Percentiles rank a stretch among this genome's conserved stretches.
phyloP scores from a whole-genome alignment of 345 rosid genomes.

The Syzygium jambos region DNA sequence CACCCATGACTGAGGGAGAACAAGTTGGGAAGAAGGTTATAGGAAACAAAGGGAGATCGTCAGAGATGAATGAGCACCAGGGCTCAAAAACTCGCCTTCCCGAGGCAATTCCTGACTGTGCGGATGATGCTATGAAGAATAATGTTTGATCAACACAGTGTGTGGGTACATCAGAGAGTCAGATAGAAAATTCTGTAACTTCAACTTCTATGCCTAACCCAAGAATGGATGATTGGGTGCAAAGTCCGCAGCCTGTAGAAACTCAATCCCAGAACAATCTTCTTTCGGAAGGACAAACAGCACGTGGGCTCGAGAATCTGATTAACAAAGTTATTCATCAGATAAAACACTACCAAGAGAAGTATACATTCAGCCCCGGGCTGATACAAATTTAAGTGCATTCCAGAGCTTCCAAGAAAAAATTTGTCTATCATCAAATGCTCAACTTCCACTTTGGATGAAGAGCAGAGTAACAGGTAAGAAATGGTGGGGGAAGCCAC shows the following conservation, averaged over 20 bases:
- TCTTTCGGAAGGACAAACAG: background rate
- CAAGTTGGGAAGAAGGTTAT: constrained; percentile 19
- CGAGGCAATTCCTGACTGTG: constrained; percentile 10
- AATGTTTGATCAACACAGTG: no score
- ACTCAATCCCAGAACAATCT: constrained; percentile 5
- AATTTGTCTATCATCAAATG: constrained; percentile 8
- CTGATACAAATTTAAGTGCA: background rate
- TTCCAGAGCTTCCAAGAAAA: constrained; percentile 7
- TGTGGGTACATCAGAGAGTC: no score
- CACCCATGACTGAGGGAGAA: constrained; percentile 28
- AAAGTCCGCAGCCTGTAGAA: background rate
- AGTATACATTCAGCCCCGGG: background rate
- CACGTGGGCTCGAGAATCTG: constrained; percentile 3
- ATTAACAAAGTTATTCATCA: constrained; percentile 2
- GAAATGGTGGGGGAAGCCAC: background rate
- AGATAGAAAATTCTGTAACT: no score
- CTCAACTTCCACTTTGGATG: constrained; percentile 8
- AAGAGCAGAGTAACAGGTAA: constrained; percentile 6
- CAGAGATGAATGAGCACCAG: constrained; percentile 21
- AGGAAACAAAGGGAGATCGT: constrained; percentile 18
- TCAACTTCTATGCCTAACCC: background rate
- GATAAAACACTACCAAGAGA: background rate
- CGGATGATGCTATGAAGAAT: background rate
- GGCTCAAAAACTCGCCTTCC: constrained; percentile 16
- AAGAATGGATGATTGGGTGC: no score